These are phyloP conservation scores for Aaosphaeria pasadenensis DNA, from an alignment of 2,329 filamentous ascomycete genomes.

Conservation along the genomic window DNA sequence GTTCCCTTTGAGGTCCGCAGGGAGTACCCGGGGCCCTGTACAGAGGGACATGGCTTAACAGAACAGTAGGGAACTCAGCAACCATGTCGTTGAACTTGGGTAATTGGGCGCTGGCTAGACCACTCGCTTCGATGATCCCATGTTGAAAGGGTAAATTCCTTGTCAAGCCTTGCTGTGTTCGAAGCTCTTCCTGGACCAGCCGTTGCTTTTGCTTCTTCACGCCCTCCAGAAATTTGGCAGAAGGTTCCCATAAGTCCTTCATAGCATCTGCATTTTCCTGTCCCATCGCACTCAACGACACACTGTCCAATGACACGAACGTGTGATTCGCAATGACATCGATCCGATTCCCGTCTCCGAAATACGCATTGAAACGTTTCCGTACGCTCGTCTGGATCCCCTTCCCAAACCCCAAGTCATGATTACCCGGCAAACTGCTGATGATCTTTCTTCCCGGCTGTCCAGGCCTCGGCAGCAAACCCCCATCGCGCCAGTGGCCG, in stretches of 20 bases:
- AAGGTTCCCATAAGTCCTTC: slow-evolving; percentile 68
- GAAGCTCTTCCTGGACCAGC: slow-evolving; percentile 67
- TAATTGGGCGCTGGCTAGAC: slow-evolving; percentile 30
- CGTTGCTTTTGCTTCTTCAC: slow-evolving; percentile 65
- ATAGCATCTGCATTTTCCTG: slow-evolving; percentile 51
- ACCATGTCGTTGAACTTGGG: slow-evolving; percentile 41
- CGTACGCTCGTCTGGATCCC: slow-evolving; percentile 79
- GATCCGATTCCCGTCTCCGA: slow-evolving; percentile 87
- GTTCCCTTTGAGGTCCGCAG: slow-evolving; percentile 83
- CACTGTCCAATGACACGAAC: slow-evolving; percentile 85
- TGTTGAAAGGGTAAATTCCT: slow-evolving; percentile 58
- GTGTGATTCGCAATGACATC: slow-evolving; percentile 94
- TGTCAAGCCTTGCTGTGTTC: slow-evolving; percentile 59
- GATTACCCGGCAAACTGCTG: slow-evolving; percentile 85
- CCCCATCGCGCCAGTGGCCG: slow-evolving; percentile 61
- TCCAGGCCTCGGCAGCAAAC: slow-evolving; percentile 54
- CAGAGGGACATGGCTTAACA: slow-evolving; percentile 88
- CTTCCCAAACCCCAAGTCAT: slow-evolving; percentile 87
- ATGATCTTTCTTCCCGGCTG: slow-evolving; percentile 74
- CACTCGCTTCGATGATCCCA: slow-evolving; percentile 56
- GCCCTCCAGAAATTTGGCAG: slow-evolving; percentile 70
- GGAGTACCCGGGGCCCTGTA: slow-evolving; percentile 79
- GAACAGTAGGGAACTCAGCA: slow-evolving; percentile 76
- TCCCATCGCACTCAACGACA: slow-evolving; percentile 77
- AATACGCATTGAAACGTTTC: slow-evolving; percentile 80